These are phyloP conservation scores for Patellaria atrata DNA, from an alignment of 495 filamentous ascomycete species.

Conservation along the genomic window DNA sequence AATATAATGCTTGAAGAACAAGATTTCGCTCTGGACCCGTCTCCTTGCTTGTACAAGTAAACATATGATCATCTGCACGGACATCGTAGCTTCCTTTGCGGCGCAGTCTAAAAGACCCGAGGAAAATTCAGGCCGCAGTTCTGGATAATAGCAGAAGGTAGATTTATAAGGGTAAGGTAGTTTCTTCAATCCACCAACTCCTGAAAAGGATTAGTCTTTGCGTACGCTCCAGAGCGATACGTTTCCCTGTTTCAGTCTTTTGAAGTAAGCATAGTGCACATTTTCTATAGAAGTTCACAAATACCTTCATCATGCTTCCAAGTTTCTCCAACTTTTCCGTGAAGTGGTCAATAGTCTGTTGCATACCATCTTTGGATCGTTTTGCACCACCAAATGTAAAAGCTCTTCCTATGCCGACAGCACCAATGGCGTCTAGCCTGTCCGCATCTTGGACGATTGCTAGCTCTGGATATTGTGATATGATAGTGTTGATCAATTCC, in stretches of 20 bases:
- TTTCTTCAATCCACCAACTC: no score
- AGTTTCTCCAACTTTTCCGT: conserved; percentile 63
- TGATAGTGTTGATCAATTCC: conserved; percentile 33
- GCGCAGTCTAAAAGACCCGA: no score
- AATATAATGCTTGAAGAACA: no score
- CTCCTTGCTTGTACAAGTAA: no score
- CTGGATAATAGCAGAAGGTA: no score
- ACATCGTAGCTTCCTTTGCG: no score
- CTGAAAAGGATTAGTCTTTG: no score
- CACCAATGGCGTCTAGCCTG: conserved; percentile 75
- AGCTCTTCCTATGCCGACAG: conserved; percentile 61
- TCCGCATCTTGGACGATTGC: conserved; percentile 85
- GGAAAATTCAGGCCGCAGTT: no score
- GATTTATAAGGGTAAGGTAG: no score
- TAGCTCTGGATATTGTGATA: conserved; percentile 53
- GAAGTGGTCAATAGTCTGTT: conserved; percentile 56
- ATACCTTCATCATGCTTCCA: conserved; percentile 62
- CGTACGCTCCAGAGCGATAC: no score
- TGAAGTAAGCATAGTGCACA: not conserved
- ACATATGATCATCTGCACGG: no score
- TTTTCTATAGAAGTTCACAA: not conserved
- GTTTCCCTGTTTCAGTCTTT: conserved; percentile 49
- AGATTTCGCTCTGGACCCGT: no score
- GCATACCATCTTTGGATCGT: conserved; percentile 36
- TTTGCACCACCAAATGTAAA: conserved; percentile 66